phyloP scores from a whole-genome alignment of 163 green algal species.

The Coccomyxa subellipsoidea region DNA sequence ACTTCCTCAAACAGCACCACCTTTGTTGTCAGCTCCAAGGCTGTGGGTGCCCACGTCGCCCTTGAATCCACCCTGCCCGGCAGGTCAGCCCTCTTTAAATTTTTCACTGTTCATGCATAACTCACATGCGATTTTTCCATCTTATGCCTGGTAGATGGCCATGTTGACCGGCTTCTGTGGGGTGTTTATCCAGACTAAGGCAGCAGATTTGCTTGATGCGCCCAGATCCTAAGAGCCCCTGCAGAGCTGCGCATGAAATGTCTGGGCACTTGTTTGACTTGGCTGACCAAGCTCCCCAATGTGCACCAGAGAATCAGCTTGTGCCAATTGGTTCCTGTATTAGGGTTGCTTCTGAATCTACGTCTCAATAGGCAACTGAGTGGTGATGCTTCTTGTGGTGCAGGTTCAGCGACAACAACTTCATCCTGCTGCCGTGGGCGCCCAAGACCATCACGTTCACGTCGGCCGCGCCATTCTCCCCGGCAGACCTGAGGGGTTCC shows the following conservation, averaged over 20 bases:
- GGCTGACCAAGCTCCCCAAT: too few species aligned
- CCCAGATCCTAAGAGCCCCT: background rate
- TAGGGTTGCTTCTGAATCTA: too few species aligned
- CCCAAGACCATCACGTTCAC: conserved; percentile 21
- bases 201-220: background rate
- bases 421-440: conserved; percentile 39
- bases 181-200: too few species aligned
- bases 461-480: background rate
- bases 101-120: background rate
- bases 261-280: too few species aligned
- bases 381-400: background rate
- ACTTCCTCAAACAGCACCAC: background rate
- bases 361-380: too few species aligned
- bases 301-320: too few species aligned
- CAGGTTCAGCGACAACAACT: conserved; percentile 36
- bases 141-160: too few species aligned
- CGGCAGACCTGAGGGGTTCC: background rate
- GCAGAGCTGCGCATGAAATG: background rate
- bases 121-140: background rate
- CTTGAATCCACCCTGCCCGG: background rate
- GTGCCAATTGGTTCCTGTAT: too few species aligned
- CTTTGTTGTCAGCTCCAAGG: background rate
- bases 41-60: background rate
- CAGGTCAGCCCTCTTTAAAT: background rate
- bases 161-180: too few species aligned